Conservation (phyloP, 208 protist genomes). For the Leishmania tarentolae region DNA sequence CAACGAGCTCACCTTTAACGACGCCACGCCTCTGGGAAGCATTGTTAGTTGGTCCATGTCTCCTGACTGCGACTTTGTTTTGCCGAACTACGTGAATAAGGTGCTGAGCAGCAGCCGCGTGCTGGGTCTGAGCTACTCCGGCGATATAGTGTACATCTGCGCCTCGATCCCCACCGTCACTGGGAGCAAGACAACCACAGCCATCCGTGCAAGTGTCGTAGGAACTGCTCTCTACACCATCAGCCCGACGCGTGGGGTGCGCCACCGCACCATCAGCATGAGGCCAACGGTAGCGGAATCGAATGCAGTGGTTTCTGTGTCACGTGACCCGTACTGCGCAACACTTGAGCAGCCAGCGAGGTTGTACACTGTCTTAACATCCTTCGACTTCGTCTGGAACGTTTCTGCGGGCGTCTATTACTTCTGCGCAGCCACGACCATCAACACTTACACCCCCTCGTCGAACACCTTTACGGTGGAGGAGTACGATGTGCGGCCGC, state of each 20-base stretch:
- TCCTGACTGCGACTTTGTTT: not conserved
- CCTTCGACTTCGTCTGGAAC: not conserved
- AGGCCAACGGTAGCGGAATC: not conserved
- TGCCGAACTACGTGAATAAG: not conserved
- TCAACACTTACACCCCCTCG: not conserved
- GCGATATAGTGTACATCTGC: conserved; percentile 1
- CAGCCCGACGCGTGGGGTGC: not conserved
- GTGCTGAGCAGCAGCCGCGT: not conserved
- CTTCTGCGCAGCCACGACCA: not conserved
- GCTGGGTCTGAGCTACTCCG: not conserved
- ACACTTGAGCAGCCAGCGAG: not conserved
- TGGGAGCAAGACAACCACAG: not conserved
- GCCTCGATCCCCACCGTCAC: not conserved
- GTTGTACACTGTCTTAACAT: not conserved
- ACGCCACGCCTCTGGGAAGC: conserved; percentile 6
- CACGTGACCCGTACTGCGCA: not conserved
- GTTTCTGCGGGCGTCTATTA: not conserved
- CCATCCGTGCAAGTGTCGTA: not conserved
- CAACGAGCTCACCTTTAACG: conserved; percentile 3
- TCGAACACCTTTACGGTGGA: conserved; percentile 4
- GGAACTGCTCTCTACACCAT: not conserved
- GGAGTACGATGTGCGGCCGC: conserved; percentile 21
- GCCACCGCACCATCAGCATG: conserved; percentile 4
- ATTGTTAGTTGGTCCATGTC: not conserved
- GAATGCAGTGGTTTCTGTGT: not conserved